Conservation (phyloP, 2,329 filamentous ascomycete genomes). For the Penicillium palitans region DNA sequence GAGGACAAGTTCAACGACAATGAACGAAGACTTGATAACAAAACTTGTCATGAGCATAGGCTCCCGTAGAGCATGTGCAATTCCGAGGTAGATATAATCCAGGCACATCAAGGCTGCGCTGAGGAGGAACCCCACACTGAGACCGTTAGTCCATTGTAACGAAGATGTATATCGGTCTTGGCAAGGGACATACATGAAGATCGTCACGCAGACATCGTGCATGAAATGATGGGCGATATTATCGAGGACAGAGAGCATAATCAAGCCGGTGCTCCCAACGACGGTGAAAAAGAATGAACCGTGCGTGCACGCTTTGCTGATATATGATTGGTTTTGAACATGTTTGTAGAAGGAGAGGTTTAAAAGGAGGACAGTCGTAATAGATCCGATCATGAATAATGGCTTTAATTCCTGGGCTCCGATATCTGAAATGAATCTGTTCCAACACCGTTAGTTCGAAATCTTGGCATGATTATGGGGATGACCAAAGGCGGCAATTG, state of each 20-base stretch:
- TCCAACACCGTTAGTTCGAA: not conserved
- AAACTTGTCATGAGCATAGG: conserved; percentile 22
- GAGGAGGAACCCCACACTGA: conserved; percentile 17
- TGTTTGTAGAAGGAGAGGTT: conserved; percentile 23
- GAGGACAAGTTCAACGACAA: conserved; percentile 20
- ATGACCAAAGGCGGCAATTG: not conserved
- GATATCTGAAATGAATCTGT: conserved; percentile 22
- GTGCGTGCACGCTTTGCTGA: conserved; percentile 17
- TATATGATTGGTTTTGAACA: conserved; percentile 17
- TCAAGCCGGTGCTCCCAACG: conserved; percentile 18
- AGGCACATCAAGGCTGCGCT: conserved; percentile 20
- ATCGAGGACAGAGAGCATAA: conserved; percentile 20
- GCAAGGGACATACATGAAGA: conserved; percentile 18
- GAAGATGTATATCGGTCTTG: not conserved
- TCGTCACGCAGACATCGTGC: conserved; percentile 21
- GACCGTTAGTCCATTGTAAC: conserved; percentile 6
- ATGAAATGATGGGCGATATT: conserved; percentile 19
- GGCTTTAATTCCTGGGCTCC: conserved; percentile 20
- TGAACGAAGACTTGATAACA: conserved; percentile 19
- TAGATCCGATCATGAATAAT: conserved; percentile 18
- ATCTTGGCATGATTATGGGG: not conserved
- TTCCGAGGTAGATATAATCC: conserved; percentile 20
- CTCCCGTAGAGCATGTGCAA: conserved; percentile 12
- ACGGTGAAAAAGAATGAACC: conserved; percentile 19
- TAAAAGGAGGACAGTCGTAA: conserved; percentile 19